Conservation (phyloP, 371 early-diverging fungal species). For the Rhizopus microsporus region DNA sequence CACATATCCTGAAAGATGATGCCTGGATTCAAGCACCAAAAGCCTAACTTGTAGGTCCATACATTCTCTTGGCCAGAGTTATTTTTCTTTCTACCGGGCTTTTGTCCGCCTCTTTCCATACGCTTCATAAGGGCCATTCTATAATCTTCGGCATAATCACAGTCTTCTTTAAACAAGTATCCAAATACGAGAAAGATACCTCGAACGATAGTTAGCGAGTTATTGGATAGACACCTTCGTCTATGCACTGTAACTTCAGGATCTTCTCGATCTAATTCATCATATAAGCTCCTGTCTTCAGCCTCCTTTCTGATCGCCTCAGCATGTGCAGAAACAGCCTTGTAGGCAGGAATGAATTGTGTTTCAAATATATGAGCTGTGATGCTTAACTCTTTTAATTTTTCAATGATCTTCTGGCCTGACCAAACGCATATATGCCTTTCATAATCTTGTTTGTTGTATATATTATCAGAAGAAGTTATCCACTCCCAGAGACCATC, state of each 20-base stretch:
- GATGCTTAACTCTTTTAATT: slow-evolving; percentile 28
- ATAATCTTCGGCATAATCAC: slow-evolving; percentile 43
- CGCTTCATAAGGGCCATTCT: slow-evolving; percentile 42
- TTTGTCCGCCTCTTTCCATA: slow-evolving; percentile 12
- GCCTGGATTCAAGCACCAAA: slow-evolving; percentile 63
- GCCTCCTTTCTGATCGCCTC: slow-evolving; percentile 29
- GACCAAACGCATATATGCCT: slow-evolving; percentile 41
- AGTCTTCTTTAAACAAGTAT: slow-evolving; percentile 30
- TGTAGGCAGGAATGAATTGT: slow-evolving; percentile 31
- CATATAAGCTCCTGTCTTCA: slow-evolving; percentile 4
- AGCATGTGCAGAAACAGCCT: slow-evolving; percentile 20
- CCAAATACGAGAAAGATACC: slow-evolving; percentile 40
- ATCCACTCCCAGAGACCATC: slow-evolving; percentile 23
- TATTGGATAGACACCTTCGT: slow-evolving; percentile 15
- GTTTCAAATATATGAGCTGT: slow-evolving; percentile 15
- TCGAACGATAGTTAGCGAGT: slow-evolving; percentile 10
- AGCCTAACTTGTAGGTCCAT: slow-evolving; percentile 28
- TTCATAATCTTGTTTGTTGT: slow-evolving; percentile 43
- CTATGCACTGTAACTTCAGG: not conserved
- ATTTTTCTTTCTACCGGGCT: not conserved
- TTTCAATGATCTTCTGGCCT: slow-evolving; percentile 28
- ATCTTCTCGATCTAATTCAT: not conserved
- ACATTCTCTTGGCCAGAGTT: not conserved
- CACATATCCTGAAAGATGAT: slow-evolving; percentile 60
- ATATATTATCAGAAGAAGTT: slow-evolving; percentile 15